A percentile compares a stretch with the other conserved stretches of the same genome.
Conservation (phyloP, 768 basidiomycete species). For the Auricularia cornea region DNA sequence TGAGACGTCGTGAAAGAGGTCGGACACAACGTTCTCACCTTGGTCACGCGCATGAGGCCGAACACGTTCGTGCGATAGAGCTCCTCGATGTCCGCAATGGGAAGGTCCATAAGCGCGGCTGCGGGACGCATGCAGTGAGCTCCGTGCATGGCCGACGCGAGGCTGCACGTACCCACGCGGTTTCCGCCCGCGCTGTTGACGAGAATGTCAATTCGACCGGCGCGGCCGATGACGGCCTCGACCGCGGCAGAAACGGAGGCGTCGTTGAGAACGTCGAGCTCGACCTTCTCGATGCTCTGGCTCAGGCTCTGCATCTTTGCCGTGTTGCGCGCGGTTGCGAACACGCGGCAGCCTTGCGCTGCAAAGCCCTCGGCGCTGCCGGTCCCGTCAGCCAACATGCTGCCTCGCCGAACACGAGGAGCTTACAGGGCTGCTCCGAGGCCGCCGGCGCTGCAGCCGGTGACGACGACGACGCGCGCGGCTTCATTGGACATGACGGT, state of each 20-base stretch:
- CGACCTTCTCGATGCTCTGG: conserved; percentile 36
- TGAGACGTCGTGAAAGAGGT: not conserved
- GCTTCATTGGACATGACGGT: not conserved
- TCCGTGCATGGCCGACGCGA: not conserved
- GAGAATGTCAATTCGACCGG: conserved; percentile 61
- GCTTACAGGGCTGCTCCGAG: not conserved
- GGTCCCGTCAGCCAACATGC: not conserved
- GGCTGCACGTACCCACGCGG: conserved; percentile 29
- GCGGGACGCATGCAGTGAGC: not conserved
- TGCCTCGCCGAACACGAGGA: not conserved
- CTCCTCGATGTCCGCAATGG: conserved; percentile 42
- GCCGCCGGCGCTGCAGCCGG: not conserved
- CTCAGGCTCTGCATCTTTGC: conserved; percentile 54
- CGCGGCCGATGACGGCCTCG: conserved; percentile 39
- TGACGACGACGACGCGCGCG: not conserved
- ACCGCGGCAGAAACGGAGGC: conserved; percentile 45
- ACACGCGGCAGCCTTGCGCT: conserved; percentile 57
- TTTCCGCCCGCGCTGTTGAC: conserved; percentile 66
- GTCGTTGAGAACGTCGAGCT: conserved; percentile 57
- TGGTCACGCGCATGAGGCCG: conserved; percentile 49
- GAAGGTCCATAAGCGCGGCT: conserved; percentile 45
- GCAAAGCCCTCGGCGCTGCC: conserved; percentile 65
- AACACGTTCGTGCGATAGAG: conserved; percentile 65
- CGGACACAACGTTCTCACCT: conserved; percentile 11
- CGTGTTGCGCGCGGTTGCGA: conserved; percentile 59